These are phyloP conservation scores for Torulaspora delbrueckii DNA, from an alignment of 805 yeast genomes.

Conservation along the genomic window DNA sequence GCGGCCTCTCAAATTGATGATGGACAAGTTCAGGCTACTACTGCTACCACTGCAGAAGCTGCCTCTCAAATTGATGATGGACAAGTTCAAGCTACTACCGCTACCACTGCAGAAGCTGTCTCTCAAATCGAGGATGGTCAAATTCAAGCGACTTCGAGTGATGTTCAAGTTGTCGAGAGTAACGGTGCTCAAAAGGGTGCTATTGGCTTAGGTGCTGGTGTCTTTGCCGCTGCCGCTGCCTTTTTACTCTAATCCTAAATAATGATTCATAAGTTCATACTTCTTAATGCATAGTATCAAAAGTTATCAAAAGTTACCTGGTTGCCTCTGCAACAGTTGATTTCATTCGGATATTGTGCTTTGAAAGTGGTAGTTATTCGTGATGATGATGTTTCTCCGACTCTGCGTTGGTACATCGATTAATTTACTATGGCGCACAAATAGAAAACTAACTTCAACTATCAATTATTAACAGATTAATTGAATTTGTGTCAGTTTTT, in stretches of 20 bases:
- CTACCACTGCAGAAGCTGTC: slow-evolving; percentile 2
- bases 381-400: background rate
- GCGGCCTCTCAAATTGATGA: slow-evolving; percentile 9
- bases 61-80: slow-evolving; percentile 15
- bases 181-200: slow-evolving; percentile 22
- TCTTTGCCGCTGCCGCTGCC: slow-evolving; percentile 33
- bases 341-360: background rate
- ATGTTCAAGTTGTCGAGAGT: background rate
- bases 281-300: background rate
- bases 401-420: background rate
- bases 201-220: slow-evolving; percentile 24
- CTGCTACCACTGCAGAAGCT: slow-evolving; percentile 13
- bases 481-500: background rate
- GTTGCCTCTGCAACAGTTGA: background rate
- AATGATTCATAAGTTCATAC: background rate
- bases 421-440: background rate
- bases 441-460: background rate
- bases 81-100: slow-evolving; percentile 14
- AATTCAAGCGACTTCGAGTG: background rate
- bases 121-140: slow-evolving; percentile 16
- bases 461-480: background rate
- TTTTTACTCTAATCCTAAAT: slow-evolving; percentile 22
- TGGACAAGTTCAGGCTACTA: slow-evolving; percentile 9
- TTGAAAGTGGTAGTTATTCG: background rate
- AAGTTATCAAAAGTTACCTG: background rate